Conservation (phyloP, 345 rosid genomes). For the Eucalyptus cloeziana region DNA sequence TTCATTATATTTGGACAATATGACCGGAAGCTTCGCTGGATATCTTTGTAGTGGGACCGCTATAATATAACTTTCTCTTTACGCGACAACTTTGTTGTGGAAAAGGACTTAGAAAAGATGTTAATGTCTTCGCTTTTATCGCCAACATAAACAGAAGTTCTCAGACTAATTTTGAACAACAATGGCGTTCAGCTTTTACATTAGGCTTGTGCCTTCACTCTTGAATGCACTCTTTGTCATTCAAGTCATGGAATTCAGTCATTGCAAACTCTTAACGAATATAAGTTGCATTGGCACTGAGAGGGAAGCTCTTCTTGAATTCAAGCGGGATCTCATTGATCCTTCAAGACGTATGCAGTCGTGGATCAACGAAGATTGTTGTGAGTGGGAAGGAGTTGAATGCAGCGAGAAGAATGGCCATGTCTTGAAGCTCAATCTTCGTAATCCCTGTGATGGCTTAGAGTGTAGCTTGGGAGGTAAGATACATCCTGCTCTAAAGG, state of each 20-base stretch:
- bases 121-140: too few species aligned
- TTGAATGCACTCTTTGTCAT: background rate
- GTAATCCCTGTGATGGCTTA: background rate
- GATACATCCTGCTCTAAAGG: background rate
- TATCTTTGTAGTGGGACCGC: too few species aligned
- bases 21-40: too few species aligned
- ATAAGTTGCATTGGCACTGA: background rate
- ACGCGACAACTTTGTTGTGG: fast-evolving
- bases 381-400: conserved; percentile 8
- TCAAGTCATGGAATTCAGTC: background rate
- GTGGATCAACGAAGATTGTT: conserved; percentile 10
- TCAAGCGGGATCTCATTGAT: background rate
- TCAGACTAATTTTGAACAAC: background rate
- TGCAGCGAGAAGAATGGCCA: background rate
- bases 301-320: background rate
- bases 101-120: too few species aligned
- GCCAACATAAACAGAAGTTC: background rate
- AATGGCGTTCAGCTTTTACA: background rate
- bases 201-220: background rate
- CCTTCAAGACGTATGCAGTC: background rate
- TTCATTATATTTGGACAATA: too few species aligned
- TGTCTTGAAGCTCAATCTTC: conserved; percentile 2
- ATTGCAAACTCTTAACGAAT: background rate
- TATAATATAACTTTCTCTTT: too few species aligned
- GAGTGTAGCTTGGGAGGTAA: background rate